phyloP scores from a whole-genome alignment of 139 green algal species.

The Mesotaenium endlicherianum region DNA sequence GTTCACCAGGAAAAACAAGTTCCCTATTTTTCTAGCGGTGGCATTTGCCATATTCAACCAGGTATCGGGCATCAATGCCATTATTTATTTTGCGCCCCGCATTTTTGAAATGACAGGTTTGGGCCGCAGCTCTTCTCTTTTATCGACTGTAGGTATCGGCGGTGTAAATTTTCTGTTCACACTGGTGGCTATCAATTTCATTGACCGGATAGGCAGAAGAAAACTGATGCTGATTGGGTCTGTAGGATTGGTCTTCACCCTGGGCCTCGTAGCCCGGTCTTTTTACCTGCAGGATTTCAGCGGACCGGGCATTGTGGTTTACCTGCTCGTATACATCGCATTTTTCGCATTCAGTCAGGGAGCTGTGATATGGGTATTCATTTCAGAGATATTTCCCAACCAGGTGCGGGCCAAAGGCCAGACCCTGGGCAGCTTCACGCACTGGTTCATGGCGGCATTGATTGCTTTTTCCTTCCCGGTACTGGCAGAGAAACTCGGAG shows the following conservation, averaged over 20 bases:
- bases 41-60: background rate
- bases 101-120: background rate
- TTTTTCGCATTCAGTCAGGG: background rate
- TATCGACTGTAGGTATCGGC: background rate
- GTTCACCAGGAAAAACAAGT: background rate
- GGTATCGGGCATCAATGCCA: background rate
- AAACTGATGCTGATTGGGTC: background rate
- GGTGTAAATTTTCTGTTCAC: background rate
- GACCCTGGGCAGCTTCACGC: background rate
- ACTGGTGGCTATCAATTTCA: background rate
- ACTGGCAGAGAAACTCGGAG: background rate
- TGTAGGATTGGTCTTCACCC: background rate
- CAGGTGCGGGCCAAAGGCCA: background rate
- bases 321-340: background rate
- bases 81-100: background rate
- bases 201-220: background rate
- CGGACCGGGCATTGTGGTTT: background rate
- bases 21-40: background rate
- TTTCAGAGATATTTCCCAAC: background rate
- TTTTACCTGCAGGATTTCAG: background rate
- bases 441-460: background rate
- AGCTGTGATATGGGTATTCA: background rate
- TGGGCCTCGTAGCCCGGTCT: background rate
- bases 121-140: background rate
- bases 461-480: background rate